A percentile compares a stretch with the other conserved stretches of the same genome.
phyloP scores from a whole-genome alignment of 164 flowering plant species.

The Kingdonia uniflora region DNA sequence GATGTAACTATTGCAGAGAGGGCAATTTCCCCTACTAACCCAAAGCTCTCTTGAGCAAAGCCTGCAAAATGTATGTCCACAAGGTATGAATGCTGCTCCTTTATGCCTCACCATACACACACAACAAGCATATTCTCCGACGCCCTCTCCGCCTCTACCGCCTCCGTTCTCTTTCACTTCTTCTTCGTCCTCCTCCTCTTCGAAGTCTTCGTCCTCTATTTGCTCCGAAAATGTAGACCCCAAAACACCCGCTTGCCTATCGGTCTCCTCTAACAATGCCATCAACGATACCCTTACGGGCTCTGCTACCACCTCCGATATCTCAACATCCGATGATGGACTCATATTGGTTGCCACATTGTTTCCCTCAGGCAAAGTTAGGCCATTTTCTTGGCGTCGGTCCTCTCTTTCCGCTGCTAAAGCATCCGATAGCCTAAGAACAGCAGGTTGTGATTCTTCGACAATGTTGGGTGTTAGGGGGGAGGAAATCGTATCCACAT shows the following conservation, averaged over 20 bases:
- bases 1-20: conserved; percentile 73
- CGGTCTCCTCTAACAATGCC: conserved; percentile 61
- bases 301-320: conserved; percentile 1
- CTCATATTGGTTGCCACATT: not conserved
- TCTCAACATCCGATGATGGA: not conserved
- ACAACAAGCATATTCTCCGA: conserved; percentile 40
- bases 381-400: not conserved
- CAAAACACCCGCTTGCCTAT: conserved; percentile 34
- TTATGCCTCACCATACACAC: conserved; percentile 94
- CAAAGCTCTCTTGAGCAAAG: conserved; percentile 78
- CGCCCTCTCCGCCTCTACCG: conserved; percentile 4
- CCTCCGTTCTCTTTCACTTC: not conserved
- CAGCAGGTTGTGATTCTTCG: no score
- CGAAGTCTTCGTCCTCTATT: not conserved
- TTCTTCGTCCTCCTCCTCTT: not conserved
- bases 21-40: conserved; percentile 76
- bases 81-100: conserved; percentile 87
- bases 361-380: not conserved
- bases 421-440: no score
- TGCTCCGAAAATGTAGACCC: conserved; percentile 22
- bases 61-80: conserved; percentile 93
- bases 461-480: no score
- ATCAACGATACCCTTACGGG: conserved; percentile 54
- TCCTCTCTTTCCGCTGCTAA: not conserved
- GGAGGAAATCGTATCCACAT: no score